Evolutionary conservation across 169 alveolate genomes (phyloP).

Genomic region (Toxoplasma gondii): DNA sequence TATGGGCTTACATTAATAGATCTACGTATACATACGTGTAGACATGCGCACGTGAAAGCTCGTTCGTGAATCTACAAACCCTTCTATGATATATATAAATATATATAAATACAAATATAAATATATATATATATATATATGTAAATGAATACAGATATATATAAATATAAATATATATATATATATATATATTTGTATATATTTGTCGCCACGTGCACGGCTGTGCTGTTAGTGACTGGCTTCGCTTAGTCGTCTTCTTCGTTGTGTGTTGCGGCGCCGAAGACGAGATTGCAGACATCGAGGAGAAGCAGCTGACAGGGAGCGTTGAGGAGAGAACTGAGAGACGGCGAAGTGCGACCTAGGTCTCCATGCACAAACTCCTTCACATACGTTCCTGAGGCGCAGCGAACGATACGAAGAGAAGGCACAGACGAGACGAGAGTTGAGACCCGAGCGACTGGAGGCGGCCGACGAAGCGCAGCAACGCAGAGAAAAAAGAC

Average conservation of each 20-base stretch:
- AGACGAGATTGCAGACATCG: constrained; percentile 74
- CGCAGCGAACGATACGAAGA: background rate
- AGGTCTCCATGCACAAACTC: constrained; percentile 92
- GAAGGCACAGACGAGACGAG: background rate
- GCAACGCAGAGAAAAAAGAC: too few relatives aligned
- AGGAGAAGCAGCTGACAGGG: constrained; percentile 74
- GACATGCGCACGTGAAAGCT: too few relatives aligned
- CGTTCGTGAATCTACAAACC: too few relatives aligned
- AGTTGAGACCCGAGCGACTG: too few relatives aligned
- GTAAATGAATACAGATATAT: background rate
- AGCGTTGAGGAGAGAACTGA: constrained; percentile 70
- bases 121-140: constrained; percentile 3
- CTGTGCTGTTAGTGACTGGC: too few relatives aligned
- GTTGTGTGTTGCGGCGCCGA: background rate
- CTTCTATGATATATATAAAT: too few relatives aligned
- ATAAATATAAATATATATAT: background rate
- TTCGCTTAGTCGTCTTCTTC: background rate
- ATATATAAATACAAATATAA: too few relatives aligned
- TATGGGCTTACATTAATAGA: too few relatives aligned
- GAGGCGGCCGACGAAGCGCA: too few relatives aligned
- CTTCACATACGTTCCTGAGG: constrained; percentile 89
- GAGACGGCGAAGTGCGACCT: constrained; percentile 87
- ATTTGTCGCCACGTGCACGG: too few relatives aligned
- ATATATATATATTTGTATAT: background rate
- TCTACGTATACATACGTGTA: too few relatives aligned